Conservation (phyloP, 108 stramenopile genomes). For the Schizochytrium sp. region DNA sequence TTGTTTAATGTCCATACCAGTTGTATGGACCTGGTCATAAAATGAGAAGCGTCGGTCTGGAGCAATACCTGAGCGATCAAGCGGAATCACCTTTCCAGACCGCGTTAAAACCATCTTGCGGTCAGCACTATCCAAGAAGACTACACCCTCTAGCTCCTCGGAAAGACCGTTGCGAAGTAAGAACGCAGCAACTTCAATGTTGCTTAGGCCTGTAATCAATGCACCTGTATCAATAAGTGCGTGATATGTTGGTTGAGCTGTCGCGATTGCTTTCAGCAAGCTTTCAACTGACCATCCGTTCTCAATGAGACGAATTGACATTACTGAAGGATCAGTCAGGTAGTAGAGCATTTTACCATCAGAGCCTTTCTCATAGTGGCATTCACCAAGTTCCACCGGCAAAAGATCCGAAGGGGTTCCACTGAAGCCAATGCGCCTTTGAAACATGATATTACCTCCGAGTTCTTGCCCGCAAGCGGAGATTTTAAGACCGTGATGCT, state of each 20-base stretch:
- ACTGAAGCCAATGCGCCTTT: slow-evolving; percentile 92
- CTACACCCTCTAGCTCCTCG: slow-evolving; percentile 20
- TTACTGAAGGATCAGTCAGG: slow-evolving; percentile 69
- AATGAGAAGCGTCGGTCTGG: slow-evolving; percentile 59
- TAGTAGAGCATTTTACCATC: slow-evolving; percentile 74
- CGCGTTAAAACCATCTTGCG: slow-evolving; percentile 61
- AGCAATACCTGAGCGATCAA: slow-evolving; percentile 9
- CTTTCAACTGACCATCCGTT: slow-evolving; percentile 42
- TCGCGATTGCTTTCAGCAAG: slow-evolving; percentile 61
- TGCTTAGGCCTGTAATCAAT: slow-evolving; percentile 62
- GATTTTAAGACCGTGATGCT: slow-evolving; percentile 73
- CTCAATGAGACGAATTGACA: background rate
- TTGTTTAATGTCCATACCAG: slow-evolving; percentile 80
- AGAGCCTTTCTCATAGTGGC: slow-evolving; percentile 72
- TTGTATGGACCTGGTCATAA: slow-evolving; percentile 68
- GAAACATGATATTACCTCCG: slow-evolving; percentile 96
- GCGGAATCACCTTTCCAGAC: slow-evolving; percentile 21
- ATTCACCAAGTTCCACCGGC: slow-evolving; percentile 89
- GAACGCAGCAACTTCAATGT: slow-evolving; percentile 35
- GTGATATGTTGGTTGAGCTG: background rate
- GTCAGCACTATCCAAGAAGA: slow-evolving; percentile 63
- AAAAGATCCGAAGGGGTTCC: slow-evolving; percentile 97
- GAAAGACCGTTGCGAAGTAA: slow-evolving; percentile 5
- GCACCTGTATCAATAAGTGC: slow-evolving; percentile 68
- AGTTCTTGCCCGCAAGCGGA: slow-evolving; percentile 77